A percentile compares a stretch with the other conserved stretches of the same genome.
Conservation (phyloP, 2,329 filamentous ascomycete genomes). For the Talaromyces sp. region DNA sequence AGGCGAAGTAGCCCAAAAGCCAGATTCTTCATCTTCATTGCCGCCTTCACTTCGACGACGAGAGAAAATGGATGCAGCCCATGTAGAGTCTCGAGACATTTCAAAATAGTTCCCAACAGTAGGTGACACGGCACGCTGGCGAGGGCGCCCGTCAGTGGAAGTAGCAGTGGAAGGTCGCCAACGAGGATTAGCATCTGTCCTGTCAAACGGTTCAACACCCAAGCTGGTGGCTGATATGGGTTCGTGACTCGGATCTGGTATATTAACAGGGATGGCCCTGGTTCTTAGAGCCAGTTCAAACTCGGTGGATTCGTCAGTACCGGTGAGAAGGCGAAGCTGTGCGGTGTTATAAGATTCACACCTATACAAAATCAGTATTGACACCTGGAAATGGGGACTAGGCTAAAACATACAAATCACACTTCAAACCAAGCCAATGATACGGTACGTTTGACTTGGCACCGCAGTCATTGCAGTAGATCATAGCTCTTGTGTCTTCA, state of each 20-base stretch:
- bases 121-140: slow-evolving; percentile 43
- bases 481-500: slow-evolving; percentile 71
- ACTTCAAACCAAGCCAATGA: slow-evolving; percentile 94
- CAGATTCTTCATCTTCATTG: slow-evolving; percentile 55
- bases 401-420: slow-evolving; percentile 53
- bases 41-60: slow-evolving; percentile 39
- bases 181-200: not conserved
- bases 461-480: slow-evolving; percentile 93
- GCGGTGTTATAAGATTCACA: slow-evolving; percentile 51
- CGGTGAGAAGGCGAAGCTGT: slow-evolving; percentile 42
- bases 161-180: slow-evolving; percentile 18
- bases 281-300: slow-evolving; percentile 26
- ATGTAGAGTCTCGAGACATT: slow-evolving; percentile 36
- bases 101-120: slow-evolving; percentile 49
- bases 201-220: slow-evolving; percentile 16
- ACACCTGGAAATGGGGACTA: not conserved
- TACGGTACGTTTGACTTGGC: slow-evolving; percentile 82
- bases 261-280: slow-evolving; percentile 31
- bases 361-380: slow-evolving; percentile 27
- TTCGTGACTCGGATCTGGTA: slow-evolving; percentile 12
- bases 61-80: slow-evolving; percentile 30
- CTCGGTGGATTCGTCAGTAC: slow-evolving; percentile 28
- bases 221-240: slow-evolving; percentile 19
- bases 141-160: slow-evolving; percentile 24
- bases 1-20: slow-evolving; percentile 56